Evolutionary conservation across 306 rosid species (phyloP), one percentile per base, ranked within the genome.

Genomic region (Dryas octopetala): DNA sequence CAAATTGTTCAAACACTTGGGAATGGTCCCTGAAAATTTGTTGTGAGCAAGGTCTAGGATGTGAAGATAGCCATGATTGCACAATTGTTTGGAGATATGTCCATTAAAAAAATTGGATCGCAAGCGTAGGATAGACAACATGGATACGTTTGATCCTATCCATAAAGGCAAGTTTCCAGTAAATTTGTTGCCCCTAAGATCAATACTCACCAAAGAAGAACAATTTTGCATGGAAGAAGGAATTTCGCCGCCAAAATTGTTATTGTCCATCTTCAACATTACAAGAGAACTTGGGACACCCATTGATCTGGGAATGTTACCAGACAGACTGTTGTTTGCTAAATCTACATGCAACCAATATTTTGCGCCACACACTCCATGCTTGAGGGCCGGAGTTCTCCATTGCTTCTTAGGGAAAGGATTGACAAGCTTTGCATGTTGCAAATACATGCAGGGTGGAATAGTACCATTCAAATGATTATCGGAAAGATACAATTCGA

Each of bases 141-240:
- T 23, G 23, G 23, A 23, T 23, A 23, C 23, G 23, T 23, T 23
- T 23, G 23, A 23, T 23, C 23, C 23, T 23, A 23, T 23, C 23
- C 23, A 23, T 0, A 23, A 23, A 23, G 23, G 23, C 23, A 23
- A 23, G 23, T 23, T 23, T 23, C 23, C 23, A 43, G n/a, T 41
- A 13, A 66, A 54, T 7, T 5, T 54, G 38, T 75, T 75, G 1
- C 44, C 58, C 23, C 79, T 57, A 43, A 65, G 55, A 43, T 66
- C 65, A 41, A 66, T 23, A 17, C 32, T 26, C 3, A 0, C 0
- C 55, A 75, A 26, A 3, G 0, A 0, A 6, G 16, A 41, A 26
- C 46, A 54, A 28, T 44, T 52, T 45, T 28, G 62, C 66, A 54
- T 23, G 46, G 38, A 14, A 12, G 32, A 45, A 4, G 48, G 58